Base-by-base conservation (phyloP, 345 rosid genomes). In the Bruguiera gymnorhiza region DNA sequence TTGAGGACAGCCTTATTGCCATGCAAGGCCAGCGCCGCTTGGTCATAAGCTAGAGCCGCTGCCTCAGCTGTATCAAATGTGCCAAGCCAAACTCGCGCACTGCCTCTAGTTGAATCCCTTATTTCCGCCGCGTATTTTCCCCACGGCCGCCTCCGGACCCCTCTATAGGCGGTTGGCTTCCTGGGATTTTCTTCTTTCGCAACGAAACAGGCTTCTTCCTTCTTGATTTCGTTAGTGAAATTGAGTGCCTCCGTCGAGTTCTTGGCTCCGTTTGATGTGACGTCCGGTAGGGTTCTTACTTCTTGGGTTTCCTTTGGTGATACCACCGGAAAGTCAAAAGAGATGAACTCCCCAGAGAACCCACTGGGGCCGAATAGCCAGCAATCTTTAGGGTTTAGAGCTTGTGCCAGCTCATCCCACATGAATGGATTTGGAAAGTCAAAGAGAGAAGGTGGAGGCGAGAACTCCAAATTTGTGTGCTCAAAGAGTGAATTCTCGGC, bases 1-100 rank as follows among this genome's bases (percentile, higher is more conserved):
- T 21, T 54, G 10, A 54, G 59, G 26, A 21, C 27, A 54, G 29
- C 59, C 34, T 80, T 50, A 8, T 82, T 58, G 8, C 97, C 97
- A 39, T 83, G 79, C 58, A 88, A 73, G 0, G 82, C 73, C 21
- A 88, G 84, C 63, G 97, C 97, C 0, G 97, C 97, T 73, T 86
- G 97, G 32, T 90, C 97, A 8, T 90, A 90, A 32, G 96, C 96
- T 31, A 86, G 53, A 54, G 27, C 23, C 13, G 59, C 13, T 6
- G 13, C 26, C 27, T 54, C 26, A 4, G 59, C 59, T 21, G 29
- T 21, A 10, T 8, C 59, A 21, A 54, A 54, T 54, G 27, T 54
- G 27, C 29, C 59, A 1, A 54, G 27, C 29, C 59, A 24, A 54
- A 5, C 59, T 54, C 59, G 59, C 27, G 21, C 59, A 1, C 59